phyloP scores from a whole-genome alignment of 257 asterid species.

The Solanum medicagineum region DNA sequence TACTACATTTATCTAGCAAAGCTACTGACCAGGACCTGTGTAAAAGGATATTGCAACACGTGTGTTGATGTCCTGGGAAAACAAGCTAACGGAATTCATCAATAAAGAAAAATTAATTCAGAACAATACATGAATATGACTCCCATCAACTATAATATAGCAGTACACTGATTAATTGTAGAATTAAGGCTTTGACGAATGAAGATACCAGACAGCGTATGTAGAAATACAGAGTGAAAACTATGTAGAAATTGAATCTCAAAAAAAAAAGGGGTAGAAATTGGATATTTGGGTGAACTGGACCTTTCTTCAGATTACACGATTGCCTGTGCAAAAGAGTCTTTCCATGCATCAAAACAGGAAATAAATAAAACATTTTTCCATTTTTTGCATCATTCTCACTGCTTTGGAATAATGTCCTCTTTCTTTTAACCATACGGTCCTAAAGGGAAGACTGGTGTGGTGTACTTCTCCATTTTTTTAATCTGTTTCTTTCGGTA shows the following conservation, averaged over 20 bases:
- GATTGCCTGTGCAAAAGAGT: background rate
- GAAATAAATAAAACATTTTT: background rate
- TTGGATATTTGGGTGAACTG: background rate
- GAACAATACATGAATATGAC: too few species aligned
- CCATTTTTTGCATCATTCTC: background rate
- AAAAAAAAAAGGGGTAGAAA: background rate
- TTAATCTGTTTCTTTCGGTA: background rate
- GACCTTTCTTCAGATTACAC: background rate
- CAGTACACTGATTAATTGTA: background rate
- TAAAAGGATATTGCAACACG: background rate
- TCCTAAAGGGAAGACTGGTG: background rate
- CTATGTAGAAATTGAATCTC: background rate
- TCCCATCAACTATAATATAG: background rate
- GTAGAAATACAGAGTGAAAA: background rate
- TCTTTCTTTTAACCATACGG: background rate
- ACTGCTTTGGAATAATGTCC: background rate
- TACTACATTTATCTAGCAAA: background rate
- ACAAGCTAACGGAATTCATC: background rate
- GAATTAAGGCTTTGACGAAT: background rate
- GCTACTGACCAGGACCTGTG: constrained; percentile 15
- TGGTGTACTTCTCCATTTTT: background rate
- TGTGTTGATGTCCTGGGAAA: background rate
- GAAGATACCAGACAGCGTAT: background rate
- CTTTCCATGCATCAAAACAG: background rate
- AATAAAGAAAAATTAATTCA: background rate